These are phyloP conservation scores for Catenaria anguillulae DNA, from an alignment of 371 early-diverging fungal species.

Conservation along the genomic window DNA sequence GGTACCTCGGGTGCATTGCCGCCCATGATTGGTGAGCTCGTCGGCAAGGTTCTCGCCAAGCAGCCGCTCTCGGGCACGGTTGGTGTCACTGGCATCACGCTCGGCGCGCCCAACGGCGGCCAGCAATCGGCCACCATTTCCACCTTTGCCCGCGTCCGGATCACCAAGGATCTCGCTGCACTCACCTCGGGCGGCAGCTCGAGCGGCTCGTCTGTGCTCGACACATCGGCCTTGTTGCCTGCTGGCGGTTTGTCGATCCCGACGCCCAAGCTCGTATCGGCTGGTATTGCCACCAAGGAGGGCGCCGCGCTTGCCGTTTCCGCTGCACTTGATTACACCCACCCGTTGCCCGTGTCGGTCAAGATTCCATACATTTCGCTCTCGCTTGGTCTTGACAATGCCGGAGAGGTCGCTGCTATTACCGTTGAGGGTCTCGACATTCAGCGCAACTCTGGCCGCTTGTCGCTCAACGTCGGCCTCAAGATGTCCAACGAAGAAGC, in stretches of 20 bases:
- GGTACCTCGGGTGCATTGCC: slow-evolving; percentile 6
- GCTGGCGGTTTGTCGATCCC: neutral
- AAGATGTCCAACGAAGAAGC: neutral
- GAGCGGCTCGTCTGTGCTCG: neutral
- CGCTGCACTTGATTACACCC: neutral
- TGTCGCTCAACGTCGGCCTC: neutral
- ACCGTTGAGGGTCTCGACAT: neutral
- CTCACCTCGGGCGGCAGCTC: neutral
- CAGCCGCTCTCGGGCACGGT: neutral
- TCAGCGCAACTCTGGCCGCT: neutral
- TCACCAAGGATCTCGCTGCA: neutral
- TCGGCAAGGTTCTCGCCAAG: neutral
- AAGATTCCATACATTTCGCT: neutral
- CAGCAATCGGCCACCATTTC: neutral
- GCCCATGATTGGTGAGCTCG: neutral
- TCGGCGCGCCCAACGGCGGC: neutral
- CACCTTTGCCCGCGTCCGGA: neutral
- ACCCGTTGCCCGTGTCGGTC: neutral
- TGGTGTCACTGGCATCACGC: neutral
- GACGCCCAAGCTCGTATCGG: slow-evolving; percentile 1
- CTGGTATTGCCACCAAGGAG: neutral
- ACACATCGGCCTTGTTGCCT: slow-evolving; percentile 1
- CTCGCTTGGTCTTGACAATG: neutral
- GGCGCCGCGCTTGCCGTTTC: neutral
- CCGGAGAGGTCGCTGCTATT: neutral